A percentile compares a stretch with the other conserved stretches of the same genome.
Conservation (phyloP, 345 rosid species). For the Aquilaria sinensis region DNA sequence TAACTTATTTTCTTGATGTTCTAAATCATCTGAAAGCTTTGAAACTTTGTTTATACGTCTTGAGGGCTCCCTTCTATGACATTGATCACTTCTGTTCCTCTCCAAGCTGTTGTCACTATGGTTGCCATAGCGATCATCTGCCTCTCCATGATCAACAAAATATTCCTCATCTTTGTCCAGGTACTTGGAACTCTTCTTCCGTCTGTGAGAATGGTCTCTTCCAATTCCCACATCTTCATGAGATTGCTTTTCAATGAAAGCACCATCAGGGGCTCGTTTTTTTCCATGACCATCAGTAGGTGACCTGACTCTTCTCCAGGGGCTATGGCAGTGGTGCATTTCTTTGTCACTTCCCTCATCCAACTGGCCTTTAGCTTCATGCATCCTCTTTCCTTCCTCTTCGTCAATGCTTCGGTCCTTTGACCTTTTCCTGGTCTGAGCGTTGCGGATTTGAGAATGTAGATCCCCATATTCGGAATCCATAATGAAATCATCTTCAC, state of each 20-base stretch:
- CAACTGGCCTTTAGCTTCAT: constrained; percentile 13
- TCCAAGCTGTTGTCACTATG: constrained; percentile 20
- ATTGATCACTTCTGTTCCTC: constrained; percentile 1
- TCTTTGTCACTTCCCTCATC: constrained; percentile 18
- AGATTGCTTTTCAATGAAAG: constrained; percentile 11
- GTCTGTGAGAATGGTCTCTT: constrained; percentile 13
- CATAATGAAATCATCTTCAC: constrained; percentile 23
- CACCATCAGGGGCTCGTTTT: constrained; percentile 12
- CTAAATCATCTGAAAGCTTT: constrained; percentile 4
- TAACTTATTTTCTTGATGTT: constrained; percentile 13
- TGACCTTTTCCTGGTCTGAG: constrained; percentile 14
- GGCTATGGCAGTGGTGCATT: constrained; percentile 13
- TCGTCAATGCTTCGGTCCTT: constrained; percentile 1
- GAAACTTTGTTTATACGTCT: constrained; percentile 21
- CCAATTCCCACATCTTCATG: constrained; percentile 17
- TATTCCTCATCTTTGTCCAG: constrained; percentile 11
- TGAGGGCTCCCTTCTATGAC: constrained; percentile 12
- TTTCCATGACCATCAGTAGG: constrained; percentile 15
- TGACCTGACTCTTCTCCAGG: constrained; percentile 15
- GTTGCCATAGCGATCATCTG: not conserved
- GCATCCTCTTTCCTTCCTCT: constrained; percentile 5
- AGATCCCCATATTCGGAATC: constrained; percentile 21
- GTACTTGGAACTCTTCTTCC: constrained; percentile 17
- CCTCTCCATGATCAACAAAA: constrained; percentile 11
- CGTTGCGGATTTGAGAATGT: not conserved